These are phyloP conservation scores for Cylindrotheca closterium DNA, from an alignment of 108 stramenopile species.

Conservation along the genomic window DNA sequence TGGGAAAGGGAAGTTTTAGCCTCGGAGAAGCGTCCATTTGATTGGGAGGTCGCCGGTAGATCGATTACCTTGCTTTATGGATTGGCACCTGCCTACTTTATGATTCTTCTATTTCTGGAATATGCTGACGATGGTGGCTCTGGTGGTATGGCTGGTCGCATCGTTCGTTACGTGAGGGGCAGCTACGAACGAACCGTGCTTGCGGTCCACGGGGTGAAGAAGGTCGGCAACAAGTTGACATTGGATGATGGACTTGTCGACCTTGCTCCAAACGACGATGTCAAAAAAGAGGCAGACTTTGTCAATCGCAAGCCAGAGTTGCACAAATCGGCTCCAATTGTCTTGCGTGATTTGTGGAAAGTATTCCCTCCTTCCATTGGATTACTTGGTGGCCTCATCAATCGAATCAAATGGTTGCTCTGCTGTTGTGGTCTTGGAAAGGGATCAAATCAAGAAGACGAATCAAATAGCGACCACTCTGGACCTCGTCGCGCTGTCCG, in stretches of 20 bases:
- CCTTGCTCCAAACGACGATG: conserved; percentile 31
- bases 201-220: not conserved
- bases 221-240: conserved; percentile 1
- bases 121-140: conserved; percentile 17
- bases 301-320: conserved; percentile 8
- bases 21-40: conserved; percentile 7
- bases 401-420: not conserved
- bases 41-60: conserved; percentile 34
- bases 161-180: not conserved
- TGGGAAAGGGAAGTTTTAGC: conserved; percentile 27
- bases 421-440: not conserved
- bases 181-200: not conserved
- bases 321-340: conserved; percentile 8
- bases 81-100: conserved; percentile 21
- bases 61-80: conserved; percentile 15
- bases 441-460: not conserved
- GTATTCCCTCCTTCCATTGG: conserved; percentile 29
- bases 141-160: conserved; percentile 17
- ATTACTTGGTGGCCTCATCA: not conserved
- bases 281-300: conserved; percentile 17
- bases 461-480: not conserved
- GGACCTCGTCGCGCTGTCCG: conserved; percentile 30
- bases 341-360: conserved; percentile 32
- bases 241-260: conserved; percentile 24
- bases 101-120: conserved; percentile 26